Percentiles rank a stretch among this genome's conserved stretches.
Evolutionary conservation across 2,329 filamentous ascomycete species (phyloP).

Genomic region (Penicillium sp.): DNA sequence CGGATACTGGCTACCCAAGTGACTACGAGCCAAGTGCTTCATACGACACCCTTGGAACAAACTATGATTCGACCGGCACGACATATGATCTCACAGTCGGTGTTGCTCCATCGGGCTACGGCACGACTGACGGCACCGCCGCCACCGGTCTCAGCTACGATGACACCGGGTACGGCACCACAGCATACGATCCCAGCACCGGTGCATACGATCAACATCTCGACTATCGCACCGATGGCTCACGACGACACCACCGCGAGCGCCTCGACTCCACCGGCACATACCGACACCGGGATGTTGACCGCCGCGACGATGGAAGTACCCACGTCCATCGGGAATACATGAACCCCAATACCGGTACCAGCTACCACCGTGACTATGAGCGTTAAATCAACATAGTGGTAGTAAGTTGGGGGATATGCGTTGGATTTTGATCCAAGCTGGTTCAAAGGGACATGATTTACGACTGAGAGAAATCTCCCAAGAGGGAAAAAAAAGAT

Average conservation of each 20-base stretch:
- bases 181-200: constrained; percentile 25
- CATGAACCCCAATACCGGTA: constrained; percentile 35
- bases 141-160: constrained; percentile 20
- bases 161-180: constrained; percentile 28
- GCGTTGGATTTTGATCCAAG: constrained; percentile 6
- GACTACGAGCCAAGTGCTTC: constrained; percentile 23
- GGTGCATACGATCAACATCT: constrained; percentile 37
- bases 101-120: constrained; percentile 18
- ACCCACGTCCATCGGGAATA: constrained; percentile 34
- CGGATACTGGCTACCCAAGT: constrained; percentile 18
- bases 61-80: constrained; percentile 14
- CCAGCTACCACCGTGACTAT: constrained; percentile 35
- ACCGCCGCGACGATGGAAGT: constrained; percentile 30
- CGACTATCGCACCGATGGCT: constrained; percentile 29
- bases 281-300: constrained; percentile 36
- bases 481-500: not conserved
- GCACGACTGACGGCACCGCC: constrained; percentile 14
- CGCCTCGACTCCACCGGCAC: constrained; percentile 29
- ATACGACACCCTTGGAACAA: constrained; percentile 25
- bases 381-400: constrained; percentile 20
- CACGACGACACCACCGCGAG: constrained; percentile 33
- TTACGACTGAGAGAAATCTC: not conserved
- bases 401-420: not conserved
- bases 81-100: constrained; percentile 15
- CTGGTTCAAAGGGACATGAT: constrained; percentile 12